Percentiles rank a stretch among this genome's conserved stretches.
Conservation (phyloP, 2,329 filamentous ascomycete species). For the Achaetomium macrosporum region DNA sequence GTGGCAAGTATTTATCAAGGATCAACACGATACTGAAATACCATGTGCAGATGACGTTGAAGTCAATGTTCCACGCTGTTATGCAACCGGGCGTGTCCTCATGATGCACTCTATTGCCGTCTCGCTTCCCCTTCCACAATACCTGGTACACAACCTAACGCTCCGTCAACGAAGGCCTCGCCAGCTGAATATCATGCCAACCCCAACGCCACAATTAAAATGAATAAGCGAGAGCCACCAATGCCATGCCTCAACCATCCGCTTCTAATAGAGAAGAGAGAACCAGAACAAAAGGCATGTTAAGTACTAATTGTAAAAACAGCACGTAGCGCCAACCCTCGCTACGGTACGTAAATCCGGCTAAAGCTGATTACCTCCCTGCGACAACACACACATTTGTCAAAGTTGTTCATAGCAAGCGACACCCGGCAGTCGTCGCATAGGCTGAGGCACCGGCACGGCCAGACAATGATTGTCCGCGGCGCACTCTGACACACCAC, state of each 20-base stretch:
- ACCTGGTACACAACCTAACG: neutral
- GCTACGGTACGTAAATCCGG: constrained; percentile 77
- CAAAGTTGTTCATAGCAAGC: constrained; percentile 94
- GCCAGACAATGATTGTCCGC: constrained; percentile 89
- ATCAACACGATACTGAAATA: too few relatives aligned
- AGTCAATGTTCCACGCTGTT: too few relatives aligned
- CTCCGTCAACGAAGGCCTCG: neutral
- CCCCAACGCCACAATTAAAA: neutral
- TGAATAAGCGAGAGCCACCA: neutral
- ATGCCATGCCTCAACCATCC: too few relatives aligned
- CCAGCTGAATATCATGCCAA: neutral
- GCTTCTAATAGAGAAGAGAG: too few relatives aligned
- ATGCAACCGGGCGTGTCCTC: too few relatives aligned
- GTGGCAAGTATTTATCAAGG: too few relatives aligned
- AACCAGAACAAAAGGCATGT: too few relatives aligned
- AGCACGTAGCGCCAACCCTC: neutral
- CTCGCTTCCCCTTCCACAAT: neutral
- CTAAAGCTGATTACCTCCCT: constrained; percentile 85
- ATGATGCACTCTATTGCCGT: neutral
- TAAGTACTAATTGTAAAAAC: neutral
- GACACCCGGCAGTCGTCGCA: constrained; percentile 94
- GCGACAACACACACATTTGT: constrained; percentile 91
- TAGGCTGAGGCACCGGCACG: constrained; percentile 86
- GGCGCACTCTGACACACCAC: constrained; percentile 88
- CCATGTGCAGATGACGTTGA: too few relatives aligned